Conservation (phyloP, 139 green algal genomes). For the Microglena sp. region DNA sequence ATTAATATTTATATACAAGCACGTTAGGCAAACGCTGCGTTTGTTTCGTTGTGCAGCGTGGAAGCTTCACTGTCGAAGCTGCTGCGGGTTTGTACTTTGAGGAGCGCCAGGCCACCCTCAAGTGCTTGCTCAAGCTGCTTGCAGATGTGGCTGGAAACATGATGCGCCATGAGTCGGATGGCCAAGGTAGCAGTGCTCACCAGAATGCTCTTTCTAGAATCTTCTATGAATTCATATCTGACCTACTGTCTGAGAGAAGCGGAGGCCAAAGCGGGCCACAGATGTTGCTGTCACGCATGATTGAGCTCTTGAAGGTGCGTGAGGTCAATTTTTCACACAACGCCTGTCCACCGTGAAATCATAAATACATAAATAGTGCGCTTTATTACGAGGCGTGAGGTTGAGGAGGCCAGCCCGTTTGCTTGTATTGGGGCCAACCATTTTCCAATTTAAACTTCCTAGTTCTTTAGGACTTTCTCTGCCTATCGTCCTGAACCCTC, state of each 20-base stretch:
- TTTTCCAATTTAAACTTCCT: no score
- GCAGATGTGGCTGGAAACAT: background rate
- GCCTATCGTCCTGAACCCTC: no score
- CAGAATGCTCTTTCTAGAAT: background rate
- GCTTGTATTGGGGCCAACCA: no score
- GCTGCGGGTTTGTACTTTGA: conserved; percentile 48
- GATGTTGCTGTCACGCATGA: background rate
- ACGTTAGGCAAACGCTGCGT: no score
- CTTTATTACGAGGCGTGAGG: no score
- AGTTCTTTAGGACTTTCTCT: no score
- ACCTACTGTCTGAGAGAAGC: background rate
- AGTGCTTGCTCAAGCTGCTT: background rate
- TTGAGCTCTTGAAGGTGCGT: background rate
- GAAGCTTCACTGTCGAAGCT: conserved; percentile 25
- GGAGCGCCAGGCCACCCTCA: conserved; percentile 29
- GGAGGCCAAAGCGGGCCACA: no score
- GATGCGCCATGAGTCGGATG: background rate
- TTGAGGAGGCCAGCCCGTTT: no score
- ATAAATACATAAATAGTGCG: no score
- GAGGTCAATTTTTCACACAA: no score
- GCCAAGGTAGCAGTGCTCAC: background rate
- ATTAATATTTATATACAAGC: no score
- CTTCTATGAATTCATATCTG: background rate
- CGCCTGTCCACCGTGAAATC: no score
- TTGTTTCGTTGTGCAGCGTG: conserved; percentile 5